phyloP scores from a whole-genome alignment of 148 eudicot species.

The Euryodendron excelsum region DNA sequence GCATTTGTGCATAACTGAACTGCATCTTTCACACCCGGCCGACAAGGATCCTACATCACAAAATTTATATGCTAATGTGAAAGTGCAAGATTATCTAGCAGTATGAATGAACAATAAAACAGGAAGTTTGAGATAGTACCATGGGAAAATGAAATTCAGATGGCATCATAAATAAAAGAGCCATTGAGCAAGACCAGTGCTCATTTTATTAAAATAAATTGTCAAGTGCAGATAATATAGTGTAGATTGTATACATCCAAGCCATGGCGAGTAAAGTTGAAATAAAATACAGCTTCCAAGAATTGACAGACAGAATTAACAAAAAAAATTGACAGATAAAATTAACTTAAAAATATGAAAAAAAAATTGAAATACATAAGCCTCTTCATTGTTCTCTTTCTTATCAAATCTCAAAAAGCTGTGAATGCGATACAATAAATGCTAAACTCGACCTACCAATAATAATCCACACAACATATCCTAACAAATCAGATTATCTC shows the following conservation, averaged over 20 bases:
- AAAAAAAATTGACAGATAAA: background rate
- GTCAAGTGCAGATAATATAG: background rate
- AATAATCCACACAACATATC: too few species aligned
- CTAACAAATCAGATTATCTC: too few species aligned
- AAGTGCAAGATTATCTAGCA: background rate
- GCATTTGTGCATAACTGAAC: conserved; percentile 65
- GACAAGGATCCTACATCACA: conserved; percentile 74
- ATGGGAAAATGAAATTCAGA: background rate
- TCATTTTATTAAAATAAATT: background rate
- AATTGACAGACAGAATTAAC: too few species aligned
- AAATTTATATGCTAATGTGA: background rate
- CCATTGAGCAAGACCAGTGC: background rate
- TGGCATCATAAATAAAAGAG: background rate
- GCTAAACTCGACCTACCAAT: too few species aligned
- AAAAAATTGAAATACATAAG: background rate
- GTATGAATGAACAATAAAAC: background rate
- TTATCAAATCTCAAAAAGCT: background rate
- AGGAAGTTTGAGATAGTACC: background rate
- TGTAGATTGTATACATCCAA: background rate
- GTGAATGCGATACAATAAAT: too few species aligned
- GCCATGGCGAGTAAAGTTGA: background rate
- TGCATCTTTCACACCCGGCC: conserved; percentile 69
- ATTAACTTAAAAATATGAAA: background rate
- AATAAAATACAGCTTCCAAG: background rate
- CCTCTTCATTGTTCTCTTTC: background rate